These are phyloP conservation scores for Diutina catenulata DNA, from an alignment of 1,139 yeast genomes.

Conservation along the genomic window DNA sequence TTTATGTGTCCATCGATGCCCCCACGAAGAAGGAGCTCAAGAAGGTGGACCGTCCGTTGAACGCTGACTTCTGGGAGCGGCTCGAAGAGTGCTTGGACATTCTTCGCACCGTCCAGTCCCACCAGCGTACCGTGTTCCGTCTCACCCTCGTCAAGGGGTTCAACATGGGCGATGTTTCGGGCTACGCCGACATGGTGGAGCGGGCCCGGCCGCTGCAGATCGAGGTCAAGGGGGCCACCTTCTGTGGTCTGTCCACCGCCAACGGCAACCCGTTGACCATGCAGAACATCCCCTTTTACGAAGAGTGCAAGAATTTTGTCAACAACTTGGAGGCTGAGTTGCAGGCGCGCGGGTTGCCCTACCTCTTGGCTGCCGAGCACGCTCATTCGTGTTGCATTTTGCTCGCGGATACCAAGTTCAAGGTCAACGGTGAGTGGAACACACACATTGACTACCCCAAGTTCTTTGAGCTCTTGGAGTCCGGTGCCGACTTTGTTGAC, in stretches of 20 bases:
- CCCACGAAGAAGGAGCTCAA: conserved; percentile 72
- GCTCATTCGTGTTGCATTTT: conserved; percentile 91
- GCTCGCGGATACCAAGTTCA: conserved; percentile 66
- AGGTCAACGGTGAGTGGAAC: conserved; percentile 65
- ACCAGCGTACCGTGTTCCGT: conserved; percentile 86
- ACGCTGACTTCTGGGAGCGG: conserved; percentile 90
- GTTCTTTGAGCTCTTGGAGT: conserved; percentile 59
- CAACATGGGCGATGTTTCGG: conserved; percentile 68
- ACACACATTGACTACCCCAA: conserved; percentile 79
- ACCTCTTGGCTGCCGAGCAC: conserved; percentile 88
- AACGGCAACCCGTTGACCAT: conserved; percentile 85
- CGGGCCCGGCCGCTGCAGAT: conserved; percentile 79
- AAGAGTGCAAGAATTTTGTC: conserved; percentile 76
- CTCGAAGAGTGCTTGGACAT: conserved; percentile 72
- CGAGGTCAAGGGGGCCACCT: conserved; percentile 90
- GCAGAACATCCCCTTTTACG: conserved; percentile 93
- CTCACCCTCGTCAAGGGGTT: conserved; percentile 86
- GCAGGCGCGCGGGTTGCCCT: conserved; percentile 48
- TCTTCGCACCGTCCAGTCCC: conserved; percentile 55
- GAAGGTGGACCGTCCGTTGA: conserved; percentile 78
- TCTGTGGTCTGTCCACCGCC: conserved; percentile 73
- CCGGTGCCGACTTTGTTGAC: conserved; percentile 58
- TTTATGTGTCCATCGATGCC: conserved; percentile 89
- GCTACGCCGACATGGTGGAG: conserved; percentile 85
- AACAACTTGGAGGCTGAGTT: conserved; percentile 48